phyloP scores from a whole-genome alignment of 2,329 filamentous ascomycete species.

The Epichloe scottii region DNA sequence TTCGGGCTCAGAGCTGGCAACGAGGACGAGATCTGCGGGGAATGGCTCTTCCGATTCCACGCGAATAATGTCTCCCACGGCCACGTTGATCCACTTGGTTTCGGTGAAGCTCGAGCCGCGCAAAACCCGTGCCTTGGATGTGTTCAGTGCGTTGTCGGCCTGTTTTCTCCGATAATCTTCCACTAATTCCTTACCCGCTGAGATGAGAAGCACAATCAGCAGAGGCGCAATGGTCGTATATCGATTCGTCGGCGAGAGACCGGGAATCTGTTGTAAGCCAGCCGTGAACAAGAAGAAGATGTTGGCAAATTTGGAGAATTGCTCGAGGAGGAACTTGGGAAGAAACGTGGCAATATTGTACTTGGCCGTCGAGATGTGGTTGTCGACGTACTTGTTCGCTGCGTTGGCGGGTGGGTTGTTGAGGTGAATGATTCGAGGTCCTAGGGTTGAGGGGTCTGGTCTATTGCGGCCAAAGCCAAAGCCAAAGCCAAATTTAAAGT shows the following conservation, averaged over 20 bases:
- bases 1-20: conserved; percentile 93
- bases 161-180: conserved; percentile 86
- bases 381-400: conserved; percentile 82
- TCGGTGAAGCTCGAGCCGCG: conserved; percentile 75
- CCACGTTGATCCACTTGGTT: conserved; percentile 85
- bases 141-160: conserved; percentile 78
- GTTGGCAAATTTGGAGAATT: conserved; percentile 99
- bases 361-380: conserved; percentile 94
- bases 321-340: conserved; percentile 94
- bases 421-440: conserved; percentile 83
- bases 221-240: conserved; percentile 97
- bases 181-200: conserved; percentile 83
- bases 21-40: conserved; percentile 80
- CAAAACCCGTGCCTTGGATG: conserved; percentile 71
- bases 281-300: conserved; percentile 98
- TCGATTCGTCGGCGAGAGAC: conserved; percentile 84
- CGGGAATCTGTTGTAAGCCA: conserved; percentile 84
- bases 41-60: conserved; percentile 94
- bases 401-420: conserved; percentile 94
- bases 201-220: conserved; percentile 80
- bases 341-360: conserved; percentile 91
- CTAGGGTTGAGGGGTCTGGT: conserved; percentile 78
- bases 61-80: conserved; percentile 82
- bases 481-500: conserved; percentile 68
- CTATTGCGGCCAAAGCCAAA: conserved; percentile 71